phyloP scores from a whole-genome alignment of 2,329 filamentous ascomycete genomes.

The Penicillium sclerotigenum region DNA sequence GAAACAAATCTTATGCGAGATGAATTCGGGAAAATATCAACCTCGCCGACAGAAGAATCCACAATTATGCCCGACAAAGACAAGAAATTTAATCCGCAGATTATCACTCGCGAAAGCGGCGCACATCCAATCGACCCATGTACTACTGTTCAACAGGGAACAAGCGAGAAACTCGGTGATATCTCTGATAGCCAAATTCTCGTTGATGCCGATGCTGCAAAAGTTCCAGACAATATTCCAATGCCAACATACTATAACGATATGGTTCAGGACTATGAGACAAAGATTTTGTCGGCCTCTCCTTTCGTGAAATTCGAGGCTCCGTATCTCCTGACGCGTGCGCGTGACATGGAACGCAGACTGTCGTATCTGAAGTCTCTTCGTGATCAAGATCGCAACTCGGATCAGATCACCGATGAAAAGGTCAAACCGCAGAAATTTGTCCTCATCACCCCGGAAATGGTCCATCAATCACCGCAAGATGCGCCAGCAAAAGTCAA shows the following conservation, averaged over 20 bases:
- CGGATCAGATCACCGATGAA: constrained; percentile 53
- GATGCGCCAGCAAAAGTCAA: constrained; percentile 81
- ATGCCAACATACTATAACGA: constrained; percentile 93
- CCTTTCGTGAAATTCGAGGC: constrained; percentile 95
- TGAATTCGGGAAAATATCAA: constrained; percentile 81
- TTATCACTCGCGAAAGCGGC: not conserved
- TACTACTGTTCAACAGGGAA: constrained; percentile 15
- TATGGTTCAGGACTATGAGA: constrained; percentile 89
- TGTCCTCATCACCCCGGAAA: constrained; percentile 87
- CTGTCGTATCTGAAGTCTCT: constrained; percentile 78
- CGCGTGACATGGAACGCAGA: constrained; percentile 83
- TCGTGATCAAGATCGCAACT: constrained; percentile 62
- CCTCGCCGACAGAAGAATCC: constrained; percentile 51
- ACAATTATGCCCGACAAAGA: constrained; percentile 7
- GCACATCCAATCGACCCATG: not conserved
- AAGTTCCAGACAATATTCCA: constrained; percentile 72
- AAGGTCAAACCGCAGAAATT: constrained; percentile 69
- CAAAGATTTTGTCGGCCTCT: constrained; percentile 88
- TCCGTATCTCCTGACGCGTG: constrained; percentile 87
- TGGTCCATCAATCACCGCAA: constrained; percentile 82
- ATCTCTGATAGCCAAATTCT: constrained; percentile 15
- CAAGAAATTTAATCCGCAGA: constrained; percentile 5
- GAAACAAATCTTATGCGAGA: constrained; percentile 93
- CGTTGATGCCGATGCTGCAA: constrained; percentile 32
- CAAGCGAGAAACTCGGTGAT: constrained; percentile 17